These are phyloP conservation scores for Cylindrotheca fusiformis DNA, from an alignment of 108 stramenopile genomes.

Conservation along the genomic window DNA sequence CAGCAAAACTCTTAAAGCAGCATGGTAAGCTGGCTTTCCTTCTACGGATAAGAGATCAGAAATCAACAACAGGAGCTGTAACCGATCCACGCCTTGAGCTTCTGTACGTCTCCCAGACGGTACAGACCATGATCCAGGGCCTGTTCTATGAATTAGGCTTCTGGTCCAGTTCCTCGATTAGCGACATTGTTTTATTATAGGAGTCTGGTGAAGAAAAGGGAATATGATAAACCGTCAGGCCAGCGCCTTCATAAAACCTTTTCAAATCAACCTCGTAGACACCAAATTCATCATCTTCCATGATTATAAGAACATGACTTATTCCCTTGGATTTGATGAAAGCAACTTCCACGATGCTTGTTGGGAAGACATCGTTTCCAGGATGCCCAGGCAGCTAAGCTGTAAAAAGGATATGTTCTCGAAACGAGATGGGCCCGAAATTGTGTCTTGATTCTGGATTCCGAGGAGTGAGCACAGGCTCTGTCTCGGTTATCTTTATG, in stretches of 20 bases:
- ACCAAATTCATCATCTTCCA: conserved; percentile 34
- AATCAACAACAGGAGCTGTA: conserved; percentile 16
- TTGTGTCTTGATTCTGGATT: conserved; percentile 25
- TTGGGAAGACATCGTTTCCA: conserved; percentile 18
- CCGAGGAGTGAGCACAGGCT: conserved; percentile 20
- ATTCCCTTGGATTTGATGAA: conserved; percentile 32
- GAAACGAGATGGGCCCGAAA: conserved; percentile 27
- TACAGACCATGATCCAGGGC: conserved; percentile 38
- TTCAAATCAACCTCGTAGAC: conserved; percentile 32
- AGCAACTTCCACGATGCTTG: conserved; percentile 19
- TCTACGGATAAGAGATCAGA: background rate
- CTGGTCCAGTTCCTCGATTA: conserved; percentile 23
- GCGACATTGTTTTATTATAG: conserved; percentile 12
- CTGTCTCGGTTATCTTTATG: conserved; percentile 25
- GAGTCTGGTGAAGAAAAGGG: conserved; percentile 19
- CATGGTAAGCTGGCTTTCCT: background rate
- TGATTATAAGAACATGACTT: conserved; percentile 21
- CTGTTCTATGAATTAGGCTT: conserved; percentile 39
- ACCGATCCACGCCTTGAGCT: conserved; percentile 32
- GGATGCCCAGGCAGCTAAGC: conserved; percentile 27
- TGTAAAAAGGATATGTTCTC: conserved; percentile 28
- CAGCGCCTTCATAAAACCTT: conserved; percentile 19
- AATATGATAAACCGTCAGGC: conserved; percentile 25
- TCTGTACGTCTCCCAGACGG: conserved; percentile 37
- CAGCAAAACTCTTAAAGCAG: too few species aligned